Conservation (phyloP, 2,329 filamentous ascomycete genomes). For the Cladophialophora yegresii region DNA sequence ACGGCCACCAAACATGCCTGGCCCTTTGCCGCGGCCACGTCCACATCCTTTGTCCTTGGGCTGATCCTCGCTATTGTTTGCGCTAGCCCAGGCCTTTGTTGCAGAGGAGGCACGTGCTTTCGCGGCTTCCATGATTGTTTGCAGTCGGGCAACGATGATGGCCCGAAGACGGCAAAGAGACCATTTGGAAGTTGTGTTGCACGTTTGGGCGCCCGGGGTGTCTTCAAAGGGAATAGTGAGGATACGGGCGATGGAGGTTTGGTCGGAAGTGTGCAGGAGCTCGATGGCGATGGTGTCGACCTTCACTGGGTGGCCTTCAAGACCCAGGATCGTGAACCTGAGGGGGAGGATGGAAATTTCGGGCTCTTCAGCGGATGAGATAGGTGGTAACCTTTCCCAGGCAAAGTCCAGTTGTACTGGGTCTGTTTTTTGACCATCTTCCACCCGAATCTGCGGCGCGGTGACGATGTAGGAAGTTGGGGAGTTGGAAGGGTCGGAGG, state of each 20-base stretch:
- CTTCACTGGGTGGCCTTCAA: constrained; percentile 47
- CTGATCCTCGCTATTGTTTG: background rate
- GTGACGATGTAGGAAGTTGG: constrained; percentile 24
- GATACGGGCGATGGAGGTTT: constrained; percentile 44
- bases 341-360: constrained; percentile 43
- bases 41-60: constrained; percentile 27
- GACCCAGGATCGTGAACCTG: constrained; percentile 50
- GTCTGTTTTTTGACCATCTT: constrained; percentile 43
- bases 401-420: constrained; percentile 48
- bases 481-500: constrained; percentile 18
- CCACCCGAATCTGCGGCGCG: constrained; percentile 31
- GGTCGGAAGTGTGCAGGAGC: constrained; percentile 43
- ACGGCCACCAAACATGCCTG: constrained; percentile 2
- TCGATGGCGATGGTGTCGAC: constrained; percentile 48
- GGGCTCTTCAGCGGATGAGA: constrained; percentile 38
- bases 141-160: constrained; percentile 46
- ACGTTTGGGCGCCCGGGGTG: constrained; percentile 38
- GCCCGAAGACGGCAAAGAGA: constrained; percentile 47
- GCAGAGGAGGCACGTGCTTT: constrained; percentile 28
- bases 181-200: constrained; percentile 45
- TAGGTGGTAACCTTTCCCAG: constrained; percentile 43
- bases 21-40: constrained; percentile 8
- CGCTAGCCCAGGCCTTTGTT: constrained; percentile 26
- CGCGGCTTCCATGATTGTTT: constrained; percentile 40
- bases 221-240: constrained; percentile 42